Percentiles rank a stretch among this genome's conserved stretches.
Conservation (phyloP, 495 filamentous ascomycete species). For the Cairneyella variabilis region DNA sequence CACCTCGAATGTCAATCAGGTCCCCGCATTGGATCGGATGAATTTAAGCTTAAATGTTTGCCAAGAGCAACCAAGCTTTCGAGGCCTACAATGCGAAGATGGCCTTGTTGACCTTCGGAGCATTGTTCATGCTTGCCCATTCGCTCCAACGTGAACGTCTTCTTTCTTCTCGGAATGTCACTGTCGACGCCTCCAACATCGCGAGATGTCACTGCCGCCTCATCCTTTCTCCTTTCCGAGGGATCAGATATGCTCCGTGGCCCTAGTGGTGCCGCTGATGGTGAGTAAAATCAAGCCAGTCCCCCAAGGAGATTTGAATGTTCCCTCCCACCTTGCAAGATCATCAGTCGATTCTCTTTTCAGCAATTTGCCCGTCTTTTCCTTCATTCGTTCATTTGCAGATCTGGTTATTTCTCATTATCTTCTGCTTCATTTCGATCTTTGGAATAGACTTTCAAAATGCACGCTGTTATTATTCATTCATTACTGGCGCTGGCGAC, state of each 20-base stretch:
- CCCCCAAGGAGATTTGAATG: background rate
- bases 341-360: background rate
- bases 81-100: background rate
- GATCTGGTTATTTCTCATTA: constrained; percentile 4
- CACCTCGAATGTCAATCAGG: background rate
- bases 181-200: constrained; percentile 1
- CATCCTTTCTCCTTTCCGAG: background rate
- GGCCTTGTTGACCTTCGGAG: background rate
- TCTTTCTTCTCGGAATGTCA: constrained; percentile 1
- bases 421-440: background rate
- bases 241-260: background rate
- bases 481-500: constrained; percentile 11
- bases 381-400: constrained; percentile 1
- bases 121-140: background rate
- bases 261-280: no score
- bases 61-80: background rate
- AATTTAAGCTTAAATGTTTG: background rate
- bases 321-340: background rate
- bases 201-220: background rate
- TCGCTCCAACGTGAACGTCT: background rate
- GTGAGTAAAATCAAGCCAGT: constrained; percentile 5
- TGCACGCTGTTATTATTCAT: constrained; percentile 6
- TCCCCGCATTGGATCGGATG: background rate
- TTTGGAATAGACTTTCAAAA: background rate
- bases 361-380: no score